Conservation (phyloP, 2,329 filamentous ascomycete species). For the Nothophaeocryptopus gaeumannii region DNA sequence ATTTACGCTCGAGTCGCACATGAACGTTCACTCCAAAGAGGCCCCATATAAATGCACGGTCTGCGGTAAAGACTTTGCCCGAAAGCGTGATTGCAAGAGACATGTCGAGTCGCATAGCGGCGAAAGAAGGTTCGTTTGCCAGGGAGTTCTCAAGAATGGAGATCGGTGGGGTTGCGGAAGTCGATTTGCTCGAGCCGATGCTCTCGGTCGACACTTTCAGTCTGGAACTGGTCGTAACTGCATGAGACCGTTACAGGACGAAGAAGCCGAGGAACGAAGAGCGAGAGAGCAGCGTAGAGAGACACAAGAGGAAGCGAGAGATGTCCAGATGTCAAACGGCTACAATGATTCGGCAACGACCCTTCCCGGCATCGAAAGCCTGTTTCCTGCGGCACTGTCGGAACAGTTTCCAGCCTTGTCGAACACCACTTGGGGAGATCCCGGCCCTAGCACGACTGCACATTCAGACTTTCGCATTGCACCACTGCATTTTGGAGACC, state of each 20-base stretch:
- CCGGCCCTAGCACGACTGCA: too few relatives aligned
- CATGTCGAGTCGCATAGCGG: slow-evolving; percentile 94
- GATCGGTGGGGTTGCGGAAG: slow-evolving; percentile 88
- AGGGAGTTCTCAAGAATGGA: slow-evolving; percentile 77
- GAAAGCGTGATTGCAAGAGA: slow-evolving; percentile 92
- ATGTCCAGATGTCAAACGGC: too few relatives aligned
- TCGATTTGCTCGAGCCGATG: slow-evolving; percentile 90
- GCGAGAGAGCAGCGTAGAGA: too few relatives aligned
- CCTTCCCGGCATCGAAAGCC: too few relatives aligned
- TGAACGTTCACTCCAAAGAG: slow-evolving; percentile 94
- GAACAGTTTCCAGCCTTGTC: too few relatives aligned
- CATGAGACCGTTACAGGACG: background rate
- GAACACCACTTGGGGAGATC: too few relatives aligned
- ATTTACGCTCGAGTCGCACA: slow-evolving; percentile 90
- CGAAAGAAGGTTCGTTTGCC: slow-evolving; percentile 97
- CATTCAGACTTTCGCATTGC: too few relatives aligned
- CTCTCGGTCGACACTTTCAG: slow-evolving; percentile 76
- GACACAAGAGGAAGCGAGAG: too few relatives aligned
- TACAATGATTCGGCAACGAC: too few relatives aligned
- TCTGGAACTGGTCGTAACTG: slow-evolving; percentile 92
- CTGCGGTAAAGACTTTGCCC: slow-evolving; percentile 92
- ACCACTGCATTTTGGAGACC: too few relatives aligned
- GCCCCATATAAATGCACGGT: slow-evolving; percentile 94
- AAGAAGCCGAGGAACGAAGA: too few relatives aligned
- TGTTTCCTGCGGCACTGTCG: too few relatives aligned